A percentile compares a stretch with the other conserved stretches of the same genome.
phyloP scores from a whole-genome alignment of 306 rosid genomes.

The Citrullus mucosospermus region DNA sequence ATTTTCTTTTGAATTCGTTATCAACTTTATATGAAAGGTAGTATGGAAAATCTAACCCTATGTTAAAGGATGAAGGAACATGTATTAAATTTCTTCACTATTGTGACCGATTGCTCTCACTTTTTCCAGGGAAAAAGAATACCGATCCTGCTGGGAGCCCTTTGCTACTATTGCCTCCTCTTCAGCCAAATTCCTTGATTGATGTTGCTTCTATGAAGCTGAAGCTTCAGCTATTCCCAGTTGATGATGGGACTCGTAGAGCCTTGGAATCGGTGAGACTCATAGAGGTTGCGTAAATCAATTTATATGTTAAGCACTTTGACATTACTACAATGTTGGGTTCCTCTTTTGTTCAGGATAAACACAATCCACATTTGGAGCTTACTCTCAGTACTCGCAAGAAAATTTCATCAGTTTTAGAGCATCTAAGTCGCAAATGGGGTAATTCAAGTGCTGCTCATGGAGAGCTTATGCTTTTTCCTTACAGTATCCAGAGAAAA shows the following conservation, averaged over 20 bases:
- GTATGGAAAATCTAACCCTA: neutral
- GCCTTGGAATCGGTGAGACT: constrained; percentile 85
- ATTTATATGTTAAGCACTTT: neutral
- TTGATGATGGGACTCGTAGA: constrained; percentile 76
- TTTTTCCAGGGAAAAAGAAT: constrained; percentile 46
- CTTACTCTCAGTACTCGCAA: constrained; percentile 83
- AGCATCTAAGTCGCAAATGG: constrained; percentile 94
- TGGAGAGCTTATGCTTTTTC: constrained; percentile 85
- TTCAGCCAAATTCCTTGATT: constrained; percentile 38
- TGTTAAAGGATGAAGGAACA: neutral
- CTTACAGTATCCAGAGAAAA: constrained; percentile 57
- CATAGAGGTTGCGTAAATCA: neutral
- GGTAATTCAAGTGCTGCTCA: constrained; percentile 73
- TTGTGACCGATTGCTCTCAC: neutral
- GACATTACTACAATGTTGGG: constrained; percentile 10
- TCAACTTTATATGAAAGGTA: neutral
- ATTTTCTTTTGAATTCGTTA: neutral
- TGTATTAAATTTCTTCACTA: constrained; percentile 10
- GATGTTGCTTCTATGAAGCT: constrained; percentile 53
- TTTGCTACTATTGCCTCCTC: constrained; percentile 32
- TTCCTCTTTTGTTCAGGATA: constrained; percentile 40
- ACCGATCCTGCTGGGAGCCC: constrained; percentile 28
- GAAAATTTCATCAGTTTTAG: constrained; percentile 88
- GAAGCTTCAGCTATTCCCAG: constrained; percentile 89
- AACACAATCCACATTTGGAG: constrained; percentile 88